These are phyloP conservation scores for Cryptosporidium xiaoi DNA, from an alignment of 169 alveolate species.

Conservation along the genomic window DNA sequence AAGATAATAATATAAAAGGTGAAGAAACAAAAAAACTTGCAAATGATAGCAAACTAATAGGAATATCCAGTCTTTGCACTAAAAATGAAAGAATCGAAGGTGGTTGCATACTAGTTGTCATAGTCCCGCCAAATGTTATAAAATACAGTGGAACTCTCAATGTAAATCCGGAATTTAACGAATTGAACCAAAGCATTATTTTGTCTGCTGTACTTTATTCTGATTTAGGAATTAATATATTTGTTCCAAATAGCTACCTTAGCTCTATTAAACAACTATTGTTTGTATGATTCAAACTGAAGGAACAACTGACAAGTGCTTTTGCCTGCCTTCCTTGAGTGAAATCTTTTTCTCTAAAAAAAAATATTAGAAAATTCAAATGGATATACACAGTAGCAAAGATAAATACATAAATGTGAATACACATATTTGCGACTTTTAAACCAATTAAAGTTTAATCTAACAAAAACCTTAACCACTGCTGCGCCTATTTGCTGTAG, in stretches of 20 bases:
- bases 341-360: too few relatives aligned
- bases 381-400: too few relatives aligned
- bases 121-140: constrained; percentile 19
- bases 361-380: too few relatives aligned
- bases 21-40: neutral
- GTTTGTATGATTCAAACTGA: neutral
- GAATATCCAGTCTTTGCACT: constrained; percentile 16
- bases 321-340: too few relatives aligned
- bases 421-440: too few relatives aligned
- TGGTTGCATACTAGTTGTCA: constrained; percentile 34
- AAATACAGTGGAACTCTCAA: constrained; percentile 19
- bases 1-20: neutral
- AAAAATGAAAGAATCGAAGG: constrained; percentile 2
- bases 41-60: constrained; percentile 15
- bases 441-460: too few relatives aligned
- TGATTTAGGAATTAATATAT: constrained; percentile 29
- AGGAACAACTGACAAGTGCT: neutral
- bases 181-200: constrained; percentile 26
- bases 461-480: too few relatives aligned
- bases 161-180: constrained; percentile 37
- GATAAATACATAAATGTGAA: too few relatives aligned
- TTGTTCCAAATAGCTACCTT: constrained; percentile 24
- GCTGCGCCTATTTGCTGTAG: too few relatives aligned
- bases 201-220: constrained; percentile 26
- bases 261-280: constrained; percentile 25